Base-by-base conservation (phyloP, 495 filamentous ascomycete genomes). In the Trichocladium uniseriatum region DNA sequence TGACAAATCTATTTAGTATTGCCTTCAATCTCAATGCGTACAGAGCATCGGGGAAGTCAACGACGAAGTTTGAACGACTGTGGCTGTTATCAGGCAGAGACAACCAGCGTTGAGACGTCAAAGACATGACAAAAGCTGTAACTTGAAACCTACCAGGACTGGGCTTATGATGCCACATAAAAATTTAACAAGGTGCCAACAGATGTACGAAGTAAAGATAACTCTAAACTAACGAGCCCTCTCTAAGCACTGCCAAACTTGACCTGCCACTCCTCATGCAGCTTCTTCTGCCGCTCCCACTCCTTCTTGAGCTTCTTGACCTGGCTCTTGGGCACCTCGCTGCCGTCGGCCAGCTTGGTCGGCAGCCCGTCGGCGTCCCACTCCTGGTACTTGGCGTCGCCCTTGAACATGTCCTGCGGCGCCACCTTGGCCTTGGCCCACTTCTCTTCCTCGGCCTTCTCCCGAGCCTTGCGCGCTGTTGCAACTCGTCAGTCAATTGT, bases 341-440 rank as follows among this genome's bases (percentile, higher is more conserved):
- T 78, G 1, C 89, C 92, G 21, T 81, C 79, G 14, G 73, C 74
- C 62, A 87, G 79, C 64, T 78, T 85, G 3, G 78, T 84, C 9
- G 92, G 92, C 38, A 97, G 48, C 1, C 92, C 92, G 13, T 95
- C 82, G 2, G 74, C 81, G 68, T 96, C 89, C 89, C 89, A 97
- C 38, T 75, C 85, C 40, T 70, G 76, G 59, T 76, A 96, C 63
- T 87, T 68, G 19, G 72, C 83, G 46, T 84, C 80, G 8, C 75
- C 80, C 55, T 73, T 79, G 68, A 87, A 90, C 77, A 90, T 80
- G 21, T 86, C 81, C 44, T 74, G 55, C 20, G 80, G 82, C 29
- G 75, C 69, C 15, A 87, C 53, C 64, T 84, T 87, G 27, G 82
- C 87, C 71, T 86, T 84, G 55, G 86, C 84, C 60, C 76, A 71